A percentile compares a stretch with the other conserved stretches of the same genome.
These are phyloP conservation scores for Cercospora citrullina DNA, from an alignment of 2,329 filamentous ascomycete species.

Conservation along the genomic window DNA sequence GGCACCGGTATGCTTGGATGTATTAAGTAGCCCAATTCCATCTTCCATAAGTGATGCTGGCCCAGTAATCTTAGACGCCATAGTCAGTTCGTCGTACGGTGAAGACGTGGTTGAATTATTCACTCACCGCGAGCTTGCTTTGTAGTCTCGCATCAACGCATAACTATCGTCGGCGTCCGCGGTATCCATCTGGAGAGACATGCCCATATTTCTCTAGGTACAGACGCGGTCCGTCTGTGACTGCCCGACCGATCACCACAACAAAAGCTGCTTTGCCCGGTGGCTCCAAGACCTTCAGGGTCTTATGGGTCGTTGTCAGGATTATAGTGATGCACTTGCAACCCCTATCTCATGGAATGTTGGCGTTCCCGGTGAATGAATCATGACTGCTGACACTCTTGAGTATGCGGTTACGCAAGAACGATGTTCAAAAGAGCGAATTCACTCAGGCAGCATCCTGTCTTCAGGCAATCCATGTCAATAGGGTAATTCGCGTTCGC, in stretches of 20 bases:
- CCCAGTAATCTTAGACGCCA: background rate
- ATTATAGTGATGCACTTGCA: background rate
- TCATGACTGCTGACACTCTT: background rate
- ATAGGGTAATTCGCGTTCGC: background rate
- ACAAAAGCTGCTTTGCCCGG: background rate
- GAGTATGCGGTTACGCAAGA: background rate
- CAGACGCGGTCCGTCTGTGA: background rate
- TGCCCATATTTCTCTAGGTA: background rate
- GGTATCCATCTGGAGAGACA: background rate
- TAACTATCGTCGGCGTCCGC: background rate
- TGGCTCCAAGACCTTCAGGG: background rate
- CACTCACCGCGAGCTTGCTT: background rate
- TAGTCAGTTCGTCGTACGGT: background rate
- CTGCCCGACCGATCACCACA: background rate
- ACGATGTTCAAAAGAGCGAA: background rate
- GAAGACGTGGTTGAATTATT: background rate
- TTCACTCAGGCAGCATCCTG: background rate
- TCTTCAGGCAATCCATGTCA: background rate
- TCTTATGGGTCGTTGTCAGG: background rate
- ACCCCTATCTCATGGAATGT: background rate
- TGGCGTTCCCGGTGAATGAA: background rate
- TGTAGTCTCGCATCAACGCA: background rate
- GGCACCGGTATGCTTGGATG: slow-evolving; percentile 2
- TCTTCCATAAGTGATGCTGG: slow-evolving; percentile 2
- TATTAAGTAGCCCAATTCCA: background rate